Evolutionary conservation across 352 stramenopile species (phyloP).

Genomic region (Phytophthora pisi): DNA sequence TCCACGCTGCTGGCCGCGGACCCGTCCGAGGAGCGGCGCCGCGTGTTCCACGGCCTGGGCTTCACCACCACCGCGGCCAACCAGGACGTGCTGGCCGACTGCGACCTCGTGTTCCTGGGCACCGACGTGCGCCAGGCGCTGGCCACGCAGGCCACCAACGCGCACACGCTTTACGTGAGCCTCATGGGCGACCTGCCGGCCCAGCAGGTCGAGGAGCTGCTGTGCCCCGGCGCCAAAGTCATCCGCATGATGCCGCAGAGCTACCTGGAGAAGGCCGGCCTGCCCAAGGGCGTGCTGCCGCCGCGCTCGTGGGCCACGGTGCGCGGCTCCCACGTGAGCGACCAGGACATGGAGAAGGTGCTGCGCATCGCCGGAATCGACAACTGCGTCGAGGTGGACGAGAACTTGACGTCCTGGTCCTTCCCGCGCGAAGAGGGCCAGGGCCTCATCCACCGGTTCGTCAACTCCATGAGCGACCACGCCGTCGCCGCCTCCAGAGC

Average conservation of each 20-base stretch:
- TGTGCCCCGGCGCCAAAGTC: conserved; percentile 69
- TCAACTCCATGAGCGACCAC: conserved; percentile 43
- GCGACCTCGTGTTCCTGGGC: conserved; percentile 74
- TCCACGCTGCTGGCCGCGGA: conserved; percentile 70
- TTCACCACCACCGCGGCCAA: conserved; percentile 70
- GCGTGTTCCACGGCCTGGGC: conserved; percentile 63
- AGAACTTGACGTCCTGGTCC: conserved; percentile 38
- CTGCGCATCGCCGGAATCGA: conserved; percentile 62
- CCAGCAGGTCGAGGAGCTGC: conserved; percentile 56
- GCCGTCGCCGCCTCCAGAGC: conserved; percentile 22
- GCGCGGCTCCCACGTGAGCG: conserved; percentile 55
- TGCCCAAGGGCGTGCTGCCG: conserved; percentile 59
- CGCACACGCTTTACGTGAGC: conserved; percentile 69
- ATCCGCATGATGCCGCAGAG: conserved; percentile 78
- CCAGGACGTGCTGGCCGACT: conserved; percentile 65
- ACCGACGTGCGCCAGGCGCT: conserved; percentile 61
- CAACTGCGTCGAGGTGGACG: conserved; percentile 49
- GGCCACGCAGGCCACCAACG: conserved; percentile 29
- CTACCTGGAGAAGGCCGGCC: conserved; percentile 57
- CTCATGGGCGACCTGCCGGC: conserved; percentile 71
- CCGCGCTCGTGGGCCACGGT: conserved; percentile 58
- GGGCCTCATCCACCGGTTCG: conserved; percentile 41
- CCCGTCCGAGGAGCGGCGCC: conserved; percentile 56
- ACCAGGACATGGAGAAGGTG: conserved; percentile 62
- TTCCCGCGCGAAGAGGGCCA: conserved; percentile 22